Evolutionary conservation across 768 basidiomycete genomes (phyloP).

Genomic region (Boletellus ananiceps): DNA sequence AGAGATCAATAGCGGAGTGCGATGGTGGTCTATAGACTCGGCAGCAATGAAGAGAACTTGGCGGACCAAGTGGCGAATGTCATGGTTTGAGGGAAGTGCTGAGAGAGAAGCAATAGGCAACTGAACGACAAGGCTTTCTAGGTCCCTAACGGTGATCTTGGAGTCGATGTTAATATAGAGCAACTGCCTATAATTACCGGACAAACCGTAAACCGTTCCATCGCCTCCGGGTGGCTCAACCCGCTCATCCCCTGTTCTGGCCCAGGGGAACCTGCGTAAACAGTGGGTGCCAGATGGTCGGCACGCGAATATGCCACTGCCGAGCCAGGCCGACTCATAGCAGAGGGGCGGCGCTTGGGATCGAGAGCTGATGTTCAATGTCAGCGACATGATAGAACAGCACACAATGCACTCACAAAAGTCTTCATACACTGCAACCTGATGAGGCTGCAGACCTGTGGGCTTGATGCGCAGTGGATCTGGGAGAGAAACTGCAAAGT

Average conservation of each 20-base stretch:
- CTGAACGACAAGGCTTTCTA: conserved; percentile 78
- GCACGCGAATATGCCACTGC: conserved; percentile 59
- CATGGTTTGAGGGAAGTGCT: conserved; percentile 74
- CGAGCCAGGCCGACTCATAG: conserved; percentile 63
- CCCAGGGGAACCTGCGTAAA: conserved; percentile 60
- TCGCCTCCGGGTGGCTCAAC: conserved; percentile 71
- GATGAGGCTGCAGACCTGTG: conserved; percentile 75
- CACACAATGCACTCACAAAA: conserved; percentile 53
- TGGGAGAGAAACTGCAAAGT: conserved; percentile 70
- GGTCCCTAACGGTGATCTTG: conserved; percentile 43
- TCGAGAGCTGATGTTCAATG: conserved; percentile 42
- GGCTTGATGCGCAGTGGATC: conserved; percentile 85
- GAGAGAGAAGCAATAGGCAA: conserved; percentile 68
- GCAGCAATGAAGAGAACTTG: conserved; percentile 81
- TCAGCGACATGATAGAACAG: conserved; percentile 10
- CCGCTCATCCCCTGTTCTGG: conserved; percentile 49
- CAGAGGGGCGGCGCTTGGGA: conserved; percentile 46
- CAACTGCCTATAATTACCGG: not conserved
- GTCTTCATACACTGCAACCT: conserved; percentile 91
- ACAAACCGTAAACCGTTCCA: conserved; percentile 83
- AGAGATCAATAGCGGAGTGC: conserved; percentile 87
- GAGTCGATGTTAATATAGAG: conserved; percentile 2
- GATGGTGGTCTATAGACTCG: conserved; percentile 72
- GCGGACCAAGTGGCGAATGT: conserved; percentile 78
- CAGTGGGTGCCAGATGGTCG: conserved; percentile 38